phyloP scores from a whole-genome alignment of 2,329 filamentous ascomycete species.

The Phialemonium atrogriseum region DNA sequence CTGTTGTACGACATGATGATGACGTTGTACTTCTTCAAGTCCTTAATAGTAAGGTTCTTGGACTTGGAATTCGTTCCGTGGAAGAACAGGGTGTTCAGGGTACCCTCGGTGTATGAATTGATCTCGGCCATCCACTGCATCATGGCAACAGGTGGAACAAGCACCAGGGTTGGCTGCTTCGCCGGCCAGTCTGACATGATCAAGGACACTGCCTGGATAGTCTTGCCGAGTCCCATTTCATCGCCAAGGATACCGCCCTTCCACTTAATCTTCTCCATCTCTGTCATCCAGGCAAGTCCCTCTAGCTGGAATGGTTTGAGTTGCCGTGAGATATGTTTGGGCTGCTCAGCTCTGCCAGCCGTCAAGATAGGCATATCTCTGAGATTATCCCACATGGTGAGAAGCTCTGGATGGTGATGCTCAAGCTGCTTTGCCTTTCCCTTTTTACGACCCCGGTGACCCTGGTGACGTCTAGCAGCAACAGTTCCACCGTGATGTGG shows the following conservation, averaged over 20 bases:
- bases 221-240: slow-evolving; percentile 98
- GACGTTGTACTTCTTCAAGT: slow-evolving; percentile 78
- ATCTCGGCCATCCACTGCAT: slow-evolving; percentile 94
- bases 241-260: slow-evolving; percentile 88
- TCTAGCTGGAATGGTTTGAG: slow-evolving; percentile 92
- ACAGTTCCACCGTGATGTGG: too few relatives aligned
- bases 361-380: slow-evolving; percentile 60
- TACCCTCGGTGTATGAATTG: slow-evolving; percentile 73
- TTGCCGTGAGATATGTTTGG: slow-evolving; percentile 67
- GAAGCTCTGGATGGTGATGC: slow-evolving; percentile 66
- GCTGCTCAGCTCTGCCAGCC: slow-evolving; percentile 57
- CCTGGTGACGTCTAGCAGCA: too few relatives aligned
- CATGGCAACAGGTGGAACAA: slow-evolving; percentile 85
- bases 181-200: slow-evolving; percentile 97
- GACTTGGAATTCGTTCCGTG: slow-evolving; percentile 80
- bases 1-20: slow-evolving; percentile 97
- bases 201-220: slow-evolving; percentile 92
- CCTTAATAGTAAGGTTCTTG: slow-evolving; percentile 65
- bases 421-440: slow-evolving; percentile 43
- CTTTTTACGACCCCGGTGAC: too few relatives aligned
- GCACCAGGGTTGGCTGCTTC: slow-evolving; percentile 72
- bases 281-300: slow-evolving; percentile 88
- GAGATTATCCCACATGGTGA: slow-evolving; percentile 78
- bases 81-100: slow-evolving; percentile 81
- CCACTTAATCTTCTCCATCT: slow-evolving; percentile 79